Percentiles rank a stretch among this genome's conserved stretches.
phyloP scores from a whole-genome alignment of 2,329 filamentous ascomycete genomes.

The Alternaria tenuissima region DNA sequence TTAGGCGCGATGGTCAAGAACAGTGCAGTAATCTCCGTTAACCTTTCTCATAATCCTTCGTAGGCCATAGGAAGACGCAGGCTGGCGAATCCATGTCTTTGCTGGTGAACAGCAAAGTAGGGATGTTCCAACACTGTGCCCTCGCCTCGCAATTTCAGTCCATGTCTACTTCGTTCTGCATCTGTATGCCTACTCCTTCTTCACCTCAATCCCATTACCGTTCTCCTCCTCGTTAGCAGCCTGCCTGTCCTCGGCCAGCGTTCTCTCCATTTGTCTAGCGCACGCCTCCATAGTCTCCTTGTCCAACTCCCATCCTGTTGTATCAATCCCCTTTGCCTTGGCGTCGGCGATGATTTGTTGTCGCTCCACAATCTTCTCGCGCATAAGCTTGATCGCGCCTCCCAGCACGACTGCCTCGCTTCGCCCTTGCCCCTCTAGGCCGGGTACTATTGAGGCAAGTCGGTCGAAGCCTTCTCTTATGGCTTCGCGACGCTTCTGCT shows the following conservation, averaged over 20 bases:
- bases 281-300: constrained; percentile 40
- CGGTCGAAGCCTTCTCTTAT: constrained; percentile 87
- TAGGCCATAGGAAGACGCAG: not conserved
- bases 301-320: constrained; percentile 42
- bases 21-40: too few species aligned
- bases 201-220: constrained; percentile 14
- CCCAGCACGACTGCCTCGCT: constrained; percentile 86
- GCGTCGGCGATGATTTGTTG: constrained; percentile 49
- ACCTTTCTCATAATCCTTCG: not conserved
- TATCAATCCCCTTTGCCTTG: constrained; percentile 47
- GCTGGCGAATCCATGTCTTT: not conserved
- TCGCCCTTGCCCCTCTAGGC: constrained; percentile 80
- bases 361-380: constrained; percentile 51
- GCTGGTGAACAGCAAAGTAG: not conserved
- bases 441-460: constrained; percentile 80
- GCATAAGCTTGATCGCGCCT: constrained; percentile 56
- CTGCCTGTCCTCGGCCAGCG: constrained; percentile 30
- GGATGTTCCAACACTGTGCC: not conserved
- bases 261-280: constrained; percentile 37
- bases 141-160: not conserved
- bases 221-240: constrained; percentile 15
- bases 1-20: not conserved
- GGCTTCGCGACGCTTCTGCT: constrained; percentile 72
- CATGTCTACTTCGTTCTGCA: not conserved
- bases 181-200: constrained; percentile 8